A percentile compares a stretch with the other conserved stretches of the same genome.
These are phyloP conservation scores for Microthyrium microscopicum DNA, from an alignment of 2,329 filamentous ascomycete genomes.

Conservation along the genomic window DNA sequence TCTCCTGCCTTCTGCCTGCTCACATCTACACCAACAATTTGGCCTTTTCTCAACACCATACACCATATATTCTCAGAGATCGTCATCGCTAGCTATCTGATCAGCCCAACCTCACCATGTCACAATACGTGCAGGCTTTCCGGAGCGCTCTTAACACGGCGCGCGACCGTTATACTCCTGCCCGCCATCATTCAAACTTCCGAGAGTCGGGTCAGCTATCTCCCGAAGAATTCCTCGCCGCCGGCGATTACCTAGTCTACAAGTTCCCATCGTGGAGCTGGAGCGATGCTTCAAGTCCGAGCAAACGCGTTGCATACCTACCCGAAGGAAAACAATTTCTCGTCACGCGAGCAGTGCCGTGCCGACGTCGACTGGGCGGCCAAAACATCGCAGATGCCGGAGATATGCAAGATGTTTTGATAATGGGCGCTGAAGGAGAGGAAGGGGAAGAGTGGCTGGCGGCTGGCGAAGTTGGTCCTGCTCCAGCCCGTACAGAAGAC, in stretches of 20 bases:
- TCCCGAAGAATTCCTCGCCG: slow-evolving; percentile 87
- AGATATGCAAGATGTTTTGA: slow-evolving; percentile 71
- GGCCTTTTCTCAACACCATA: too few relatives aligned
- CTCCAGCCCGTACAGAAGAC: slow-evolving; percentile 57
- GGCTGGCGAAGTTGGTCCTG: slow-evolving; percentile 70
- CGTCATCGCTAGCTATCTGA: too few relatives aligned
- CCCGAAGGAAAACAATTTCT: slow-evolving; percentile 88
- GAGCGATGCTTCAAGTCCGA: slow-evolving; percentile 71
- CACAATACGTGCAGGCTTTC: too few relatives aligned
- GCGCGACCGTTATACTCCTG: slow-evolving; percentile 78
- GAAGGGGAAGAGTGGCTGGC: slow-evolving; percentile 35
- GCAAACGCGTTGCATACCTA: slow-evolving; percentile 64
- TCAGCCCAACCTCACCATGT: too few relatives aligned
- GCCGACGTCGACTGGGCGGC: slow-evolving; percentile 77
- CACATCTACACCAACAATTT: too few relatives aligned
- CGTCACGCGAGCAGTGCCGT: slow-evolving; percentile 86
- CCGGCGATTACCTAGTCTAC: slow-evolving; percentile 94
- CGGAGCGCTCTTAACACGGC: slow-evolving; percentile 86
- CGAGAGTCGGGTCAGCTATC: slow-evolving; percentile 89
- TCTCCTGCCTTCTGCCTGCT: too few relatives aligned
- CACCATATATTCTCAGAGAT: too few relatives aligned
- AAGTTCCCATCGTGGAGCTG: slow-evolving; percentile 98
- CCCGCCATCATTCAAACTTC: slow-evolving; percentile 83
- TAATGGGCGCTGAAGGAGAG: slow-evolving; percentile 53
- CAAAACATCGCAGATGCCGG: slow-evolving; percentile 81